Evolutionary conservation across 768 basidiomycete genomes (phyloP).

Genomic region (Calocybe indica): DNA sequence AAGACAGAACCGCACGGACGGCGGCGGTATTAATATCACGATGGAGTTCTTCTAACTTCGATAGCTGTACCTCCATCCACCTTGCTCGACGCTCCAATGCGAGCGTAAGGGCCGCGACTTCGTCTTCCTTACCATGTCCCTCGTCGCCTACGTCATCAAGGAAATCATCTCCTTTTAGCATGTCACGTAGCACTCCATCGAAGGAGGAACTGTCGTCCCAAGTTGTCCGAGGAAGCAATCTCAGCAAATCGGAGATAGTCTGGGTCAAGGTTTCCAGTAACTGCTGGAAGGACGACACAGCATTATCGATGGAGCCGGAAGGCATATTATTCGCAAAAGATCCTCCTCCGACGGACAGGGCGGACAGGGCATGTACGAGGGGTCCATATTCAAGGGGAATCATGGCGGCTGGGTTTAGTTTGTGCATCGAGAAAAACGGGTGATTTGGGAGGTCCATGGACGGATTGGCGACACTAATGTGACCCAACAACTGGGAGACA

Average conservation of each 20-base stretch:
- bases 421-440: slow-evolving; percentile 69
- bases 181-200: slow-evolving; percentile 79
- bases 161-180: slow-evolving; percentile 86
- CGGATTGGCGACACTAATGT: slow-evolving; percentile 58
- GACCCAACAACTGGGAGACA: slow-evolving; percentile 59
- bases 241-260: slow-evolving; percentile 81
- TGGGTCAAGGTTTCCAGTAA: slow-evolving; percentile 84
- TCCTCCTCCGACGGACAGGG: slow-evolving; percentile 79
- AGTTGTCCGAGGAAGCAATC: slow-evolving; percentile 80
- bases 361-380: slow-evolving; percentile 79
- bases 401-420: slow-evolving; percentile 69
- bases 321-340: slow-evolving; percentile 82
- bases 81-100: slow-evolving; percentile 85
- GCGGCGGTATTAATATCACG: slow-evolving; percentile 88
- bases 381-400: slow-evolving; percentile 84
- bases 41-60: slow-evolving; percentile 84
- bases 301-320: slow-evolving; percentile 84
- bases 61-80: slow-evolving; percentile 91
- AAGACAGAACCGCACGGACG: slow-evolving; percentile 72
- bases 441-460: slow-evolving; percentile 62
- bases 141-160: slow-evolving; percentile 71
- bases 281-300: slow-evolving; percentile 86
- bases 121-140: slow-evolving; percentile 64
- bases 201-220: slow-evolving; percentile 91
- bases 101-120: slow-evolving; percentile 77